A percentile compares a stretch with the other conserved stretches of the same genome.
These are phyloP conservation scores for Cairneyella variabilis DNA, from an alignment of 495 filamentous ascomycete species.

Conservation along the genomic window DNA sequence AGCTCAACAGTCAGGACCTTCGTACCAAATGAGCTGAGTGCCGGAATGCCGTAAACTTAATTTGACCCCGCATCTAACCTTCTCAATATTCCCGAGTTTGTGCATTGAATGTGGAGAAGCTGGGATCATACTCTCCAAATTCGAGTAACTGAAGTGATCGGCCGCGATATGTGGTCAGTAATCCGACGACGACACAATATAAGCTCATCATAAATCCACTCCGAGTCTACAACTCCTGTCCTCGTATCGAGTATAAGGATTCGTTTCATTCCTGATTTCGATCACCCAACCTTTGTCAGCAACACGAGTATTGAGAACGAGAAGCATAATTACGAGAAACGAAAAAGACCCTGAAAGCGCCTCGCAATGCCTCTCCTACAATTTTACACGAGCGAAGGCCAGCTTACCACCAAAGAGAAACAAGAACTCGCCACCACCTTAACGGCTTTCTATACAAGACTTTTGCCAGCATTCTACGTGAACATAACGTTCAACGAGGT, in stretches of 20 bases:
- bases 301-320: background rate
- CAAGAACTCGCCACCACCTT: constrained; percentile 7
- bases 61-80: too few relatives aligned
- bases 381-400: constrained; percentile 10
- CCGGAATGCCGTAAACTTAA: too few relatives aligned
- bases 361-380: constrained; percentile 19
- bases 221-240: background rate
- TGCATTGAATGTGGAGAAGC: too few relatives aligned
- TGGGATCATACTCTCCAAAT: too few relatives aligned
- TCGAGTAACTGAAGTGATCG: too few relatives aligned
- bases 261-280: too few relatives aligned
- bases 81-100: too few relatives aligned
- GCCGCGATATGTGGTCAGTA: too few relatives aligned
- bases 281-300: background rate
- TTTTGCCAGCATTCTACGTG: constrained; percentile 19
- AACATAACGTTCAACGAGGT: constrained; percentile 22
- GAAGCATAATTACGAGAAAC: background rate
- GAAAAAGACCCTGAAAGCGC: background rate
- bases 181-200: too few relatives aligned
- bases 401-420: constrained; percentile 11
- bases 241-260: background rate
- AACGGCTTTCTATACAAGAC: constrained; percentile 8
- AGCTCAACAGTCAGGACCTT: too few relatives aligned
- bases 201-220: background rate
- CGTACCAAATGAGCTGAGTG: too few relatives aligned